These are phyloP conservation scores for Azolla pinnata DNA, from an alignment of 75 land plant genomes.

Conservation along the genomic window DNA sequence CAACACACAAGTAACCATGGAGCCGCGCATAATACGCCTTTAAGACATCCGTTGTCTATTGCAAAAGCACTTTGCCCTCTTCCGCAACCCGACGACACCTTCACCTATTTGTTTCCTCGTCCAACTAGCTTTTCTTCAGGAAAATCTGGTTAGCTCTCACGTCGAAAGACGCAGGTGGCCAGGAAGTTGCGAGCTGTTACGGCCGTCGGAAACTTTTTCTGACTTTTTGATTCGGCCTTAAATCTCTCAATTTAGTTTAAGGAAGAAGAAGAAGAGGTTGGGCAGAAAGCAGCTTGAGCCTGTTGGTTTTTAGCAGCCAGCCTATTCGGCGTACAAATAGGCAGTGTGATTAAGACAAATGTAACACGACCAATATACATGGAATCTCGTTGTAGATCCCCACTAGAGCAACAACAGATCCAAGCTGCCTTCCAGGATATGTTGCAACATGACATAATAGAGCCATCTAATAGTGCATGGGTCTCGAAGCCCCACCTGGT, in stretches of 20 bases:
- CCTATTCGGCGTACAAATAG: too few species aligned
- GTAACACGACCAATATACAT: background rate
- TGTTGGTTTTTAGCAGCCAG: too few species aligned
- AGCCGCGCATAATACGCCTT: background rate
- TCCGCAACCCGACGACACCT: background rate
- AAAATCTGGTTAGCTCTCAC: too few species aligned
- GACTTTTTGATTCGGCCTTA: too few species aligned
- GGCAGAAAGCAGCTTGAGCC: too few species aligned
- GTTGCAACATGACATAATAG: background rate
- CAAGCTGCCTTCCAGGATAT: too few species aligned
- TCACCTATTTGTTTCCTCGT: background rate
- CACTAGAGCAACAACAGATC: background rate
- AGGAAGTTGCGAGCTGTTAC: too few species aligned
- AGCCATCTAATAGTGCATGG: background rate
- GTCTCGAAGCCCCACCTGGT: conserved; percentile 2
- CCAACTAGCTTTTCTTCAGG: too few species aligned
- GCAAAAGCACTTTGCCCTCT: background rate
- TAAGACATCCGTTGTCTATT: background rate
- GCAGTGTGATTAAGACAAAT: background rate
- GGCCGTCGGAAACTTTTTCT: too few species aligned
- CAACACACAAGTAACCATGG: background rate
- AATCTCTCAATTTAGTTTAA: too few species aligned
- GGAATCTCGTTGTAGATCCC: background rate
- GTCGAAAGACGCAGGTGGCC: too few species aligned
- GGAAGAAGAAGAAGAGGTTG: background rate